These are phyloP conservation scores for Multifurca ochricompacta DNA, from an alignment of 768 basidiomycete genomes.

Conservation along the genomic window DNA sequence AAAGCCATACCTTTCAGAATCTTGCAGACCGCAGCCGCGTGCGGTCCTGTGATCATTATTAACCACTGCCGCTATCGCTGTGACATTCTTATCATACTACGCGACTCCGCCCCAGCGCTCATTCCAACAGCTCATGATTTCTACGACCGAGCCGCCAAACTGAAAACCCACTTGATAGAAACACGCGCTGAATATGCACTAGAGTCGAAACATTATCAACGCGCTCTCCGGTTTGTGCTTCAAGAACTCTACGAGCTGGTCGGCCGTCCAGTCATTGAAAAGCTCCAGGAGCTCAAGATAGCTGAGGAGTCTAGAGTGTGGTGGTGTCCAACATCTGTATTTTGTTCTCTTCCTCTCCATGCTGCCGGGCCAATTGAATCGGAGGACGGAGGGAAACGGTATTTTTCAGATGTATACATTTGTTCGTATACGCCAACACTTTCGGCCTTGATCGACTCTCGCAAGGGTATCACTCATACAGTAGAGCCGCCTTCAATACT, in stretches of 20 bases:
- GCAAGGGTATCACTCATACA: neutral
- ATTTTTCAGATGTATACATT: slow-evolving; percentile 7
- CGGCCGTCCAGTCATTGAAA: slow-evolving; percentile 1
- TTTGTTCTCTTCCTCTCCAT: slow-evolving; percentile 17
- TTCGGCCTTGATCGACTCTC: slow-evolving; percentile 7
- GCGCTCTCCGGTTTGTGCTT: neutral
- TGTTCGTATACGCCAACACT: slow-evolving; percentile 16
- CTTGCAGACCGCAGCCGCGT: neutral
- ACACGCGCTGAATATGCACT: neutral
- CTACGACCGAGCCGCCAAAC: neutral
- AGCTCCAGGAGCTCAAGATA: neutral
- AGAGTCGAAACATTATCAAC: neutral
- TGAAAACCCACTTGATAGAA: neutral
- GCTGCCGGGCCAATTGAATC: slow-evolving; percentile 13
- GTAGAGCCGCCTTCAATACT: neutral
- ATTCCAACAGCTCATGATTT: neutral
- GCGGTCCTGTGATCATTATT: slow-evolving; percentile 9
- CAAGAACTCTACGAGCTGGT: slow-evolving; percentile 7
- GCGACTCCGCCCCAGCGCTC: neutral
- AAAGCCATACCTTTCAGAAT: neutral
- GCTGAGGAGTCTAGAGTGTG: slow-evolving; percentile 12
- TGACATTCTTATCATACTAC: slow-evolving; percentile 11
- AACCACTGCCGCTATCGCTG: slow-evolving; percentile 6
- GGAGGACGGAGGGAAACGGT: neutral
- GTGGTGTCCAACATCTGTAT: slow-evolving; percentile 18